These are phyloP conservation scores for Claviceps sp. DNA, from an alignment of 2,329 filamentous ascomycete species.

Conservation along the genomic window DNA sequence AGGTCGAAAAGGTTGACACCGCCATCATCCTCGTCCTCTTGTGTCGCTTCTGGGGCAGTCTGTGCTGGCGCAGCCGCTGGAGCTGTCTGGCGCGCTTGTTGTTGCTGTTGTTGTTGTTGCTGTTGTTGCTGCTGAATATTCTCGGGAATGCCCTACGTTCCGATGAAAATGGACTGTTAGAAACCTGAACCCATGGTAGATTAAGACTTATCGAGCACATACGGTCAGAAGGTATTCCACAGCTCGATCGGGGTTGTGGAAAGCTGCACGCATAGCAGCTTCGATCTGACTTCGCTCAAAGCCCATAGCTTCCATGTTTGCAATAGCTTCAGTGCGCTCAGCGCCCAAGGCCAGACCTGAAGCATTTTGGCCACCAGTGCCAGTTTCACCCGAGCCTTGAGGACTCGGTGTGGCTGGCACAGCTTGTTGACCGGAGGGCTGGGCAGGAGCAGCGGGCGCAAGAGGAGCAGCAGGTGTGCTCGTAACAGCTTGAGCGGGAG, in stretches of 20 bases:
- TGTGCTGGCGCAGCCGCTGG: constrained; percentile 25
- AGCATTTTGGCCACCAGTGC: constrained; percentile 35
- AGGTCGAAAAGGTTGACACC: constrained; percentile 86
- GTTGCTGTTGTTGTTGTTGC: constrained; percentile 42
- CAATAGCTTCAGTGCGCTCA: constrained; percentile 68
- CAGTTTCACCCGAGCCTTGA: constrained; percentile 25
- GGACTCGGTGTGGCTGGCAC: constrained; percentile 42
- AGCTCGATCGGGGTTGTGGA: constrained; percentile 91
- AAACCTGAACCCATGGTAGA: not conserved
- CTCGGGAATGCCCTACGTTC: constrained; percentile 72
- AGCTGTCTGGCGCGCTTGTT: constrained; percentile 36
- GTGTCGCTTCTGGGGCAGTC: constrained; percentile 15
- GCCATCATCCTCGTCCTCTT: constrained; percentile 45
- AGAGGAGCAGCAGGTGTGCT: constrained; percentile 51
- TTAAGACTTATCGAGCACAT: constrained; percentile 21
- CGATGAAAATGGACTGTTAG: not conserved
- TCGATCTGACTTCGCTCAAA: constrained; percentile 84
- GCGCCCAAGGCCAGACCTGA: constrained; percentile 78
- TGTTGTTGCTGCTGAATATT: constrained; percentile 31
- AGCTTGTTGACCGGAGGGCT: constrained; percentile 30
- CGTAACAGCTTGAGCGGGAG: constrained; percentile 39
- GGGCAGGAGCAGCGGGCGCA: constrained; percentile 29
- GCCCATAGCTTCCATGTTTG: constrained; percentile 95
- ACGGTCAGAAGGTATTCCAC: constrained; percentile 91
- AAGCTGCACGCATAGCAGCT: constrained; percentile 87